phyloP scores from a whole-genome alignment of 2,329 filamentous ascomycete genomes.

The Cucurbitaria berberidis region DNA sequence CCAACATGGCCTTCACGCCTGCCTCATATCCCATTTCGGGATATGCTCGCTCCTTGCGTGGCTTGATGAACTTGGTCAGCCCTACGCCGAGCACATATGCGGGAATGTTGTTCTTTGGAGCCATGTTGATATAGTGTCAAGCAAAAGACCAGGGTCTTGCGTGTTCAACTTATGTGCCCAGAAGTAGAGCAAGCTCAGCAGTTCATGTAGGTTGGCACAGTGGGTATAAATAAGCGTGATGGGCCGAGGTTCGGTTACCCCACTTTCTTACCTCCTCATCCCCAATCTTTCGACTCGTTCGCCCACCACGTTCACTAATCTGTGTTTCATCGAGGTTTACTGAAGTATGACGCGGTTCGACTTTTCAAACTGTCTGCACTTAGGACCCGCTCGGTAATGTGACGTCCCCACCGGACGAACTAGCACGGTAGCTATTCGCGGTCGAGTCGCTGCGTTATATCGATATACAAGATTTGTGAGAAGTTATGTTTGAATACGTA shows the following conservation, averaged over 20 bases:
- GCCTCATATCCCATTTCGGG: constrained; percentile 92
- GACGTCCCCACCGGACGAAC: background rate
- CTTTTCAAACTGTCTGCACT: background rate
- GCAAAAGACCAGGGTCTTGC: background rate
- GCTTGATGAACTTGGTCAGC: constrained; percentile 99
- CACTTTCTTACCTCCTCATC: constrained; percentile 10
- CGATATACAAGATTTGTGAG: too few species aligned
- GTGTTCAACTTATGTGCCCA: background rate
- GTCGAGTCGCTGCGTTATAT: too few species aligned
- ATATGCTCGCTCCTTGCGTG: constrained; percentile 87
- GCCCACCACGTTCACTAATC: background rate
- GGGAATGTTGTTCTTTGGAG: constrained; percentile 45
- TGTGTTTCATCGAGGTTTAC: background rate
- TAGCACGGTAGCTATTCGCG: too few species aligned
- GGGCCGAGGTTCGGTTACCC: constrained; percentile 21
- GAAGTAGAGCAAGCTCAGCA: background rate
- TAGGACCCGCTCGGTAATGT: background rate
- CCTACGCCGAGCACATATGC: constrained; percentile 93
- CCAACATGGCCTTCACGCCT: constrained; percentile 80
- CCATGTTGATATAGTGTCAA: constrained; percentile 23
- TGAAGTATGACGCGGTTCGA: background rate
- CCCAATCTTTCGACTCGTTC: constrained; percentile 7
- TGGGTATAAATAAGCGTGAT: background rate
- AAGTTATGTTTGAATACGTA: too few species aligned
- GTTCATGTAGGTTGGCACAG: background rate